phyloP scores from a whole-genome alignment of 2,329 filamentous ascomycete genomes.

The Stemphylium vesicarium region DNA sequence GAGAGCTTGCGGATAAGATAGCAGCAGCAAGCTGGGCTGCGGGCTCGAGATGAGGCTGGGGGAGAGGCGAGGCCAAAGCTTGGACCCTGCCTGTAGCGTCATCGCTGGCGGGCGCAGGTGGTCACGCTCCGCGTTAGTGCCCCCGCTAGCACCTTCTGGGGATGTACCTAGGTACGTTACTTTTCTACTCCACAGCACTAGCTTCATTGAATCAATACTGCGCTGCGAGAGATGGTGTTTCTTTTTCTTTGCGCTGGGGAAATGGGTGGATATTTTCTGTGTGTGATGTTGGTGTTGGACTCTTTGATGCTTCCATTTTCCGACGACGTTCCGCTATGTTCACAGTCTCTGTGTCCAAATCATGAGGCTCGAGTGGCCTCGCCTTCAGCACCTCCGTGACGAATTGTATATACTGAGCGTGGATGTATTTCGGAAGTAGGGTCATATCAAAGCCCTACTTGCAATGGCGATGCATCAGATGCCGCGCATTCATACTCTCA shows the following conservation, averaged over 20 bases:
- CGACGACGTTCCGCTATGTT: too few relatives aligned
- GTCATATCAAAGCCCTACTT: too few relatives aligned
- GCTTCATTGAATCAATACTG: background rate
- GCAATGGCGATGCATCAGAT: too few relatives aligned
- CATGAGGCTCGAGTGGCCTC: too few relatives aligned
- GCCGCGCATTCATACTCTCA: too few relatives aligned
- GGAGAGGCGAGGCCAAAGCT: slow-evolving; percentile 2
- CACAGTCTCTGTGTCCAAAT: too few relatives aligned
- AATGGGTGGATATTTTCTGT: too few relatives aligned
- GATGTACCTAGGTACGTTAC: background rate
- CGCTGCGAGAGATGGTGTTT: background rate
- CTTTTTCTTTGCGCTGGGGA: background rate
- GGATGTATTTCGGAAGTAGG: too few relatives aligned
- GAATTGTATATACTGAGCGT: too few relatives aligned
- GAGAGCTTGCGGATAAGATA: slow-evolving; percentile 14
- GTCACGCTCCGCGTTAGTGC: slow-evolving; percentile 9
- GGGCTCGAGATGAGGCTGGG: slow-evolving; percentile 9
- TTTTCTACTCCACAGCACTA: background rate
- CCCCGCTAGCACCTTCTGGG: slow-evolving; percentile 2
- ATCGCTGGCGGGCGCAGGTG: slow-evolving; percentile 6
- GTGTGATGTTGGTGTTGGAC: too few relatives aligned
- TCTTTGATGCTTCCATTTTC: too few relatives aligned
- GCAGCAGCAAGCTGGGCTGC: background rate
- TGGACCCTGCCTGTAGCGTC: slow-evolving; percentile 16
- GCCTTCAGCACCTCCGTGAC: too few relatives aligned